Conservation (phyloP, 257 asterid species). For the Gynochthodes officinalis region DNA sequence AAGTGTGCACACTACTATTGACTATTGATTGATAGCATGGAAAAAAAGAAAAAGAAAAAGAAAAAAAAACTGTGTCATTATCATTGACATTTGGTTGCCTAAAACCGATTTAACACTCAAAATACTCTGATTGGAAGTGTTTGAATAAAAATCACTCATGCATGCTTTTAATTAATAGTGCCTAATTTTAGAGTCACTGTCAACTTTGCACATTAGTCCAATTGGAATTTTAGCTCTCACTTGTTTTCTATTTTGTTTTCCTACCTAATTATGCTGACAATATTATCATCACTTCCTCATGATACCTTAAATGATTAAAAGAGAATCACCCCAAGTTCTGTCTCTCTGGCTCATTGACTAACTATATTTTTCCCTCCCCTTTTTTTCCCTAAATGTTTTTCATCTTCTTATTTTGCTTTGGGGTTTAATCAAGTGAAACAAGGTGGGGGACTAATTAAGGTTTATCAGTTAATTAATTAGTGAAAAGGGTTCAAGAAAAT, state of each 20-base stretch:
- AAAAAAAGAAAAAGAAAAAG: background rate
- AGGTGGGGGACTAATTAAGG: too few species aligned
- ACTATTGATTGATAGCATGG: background rate
- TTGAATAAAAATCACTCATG: background rate
- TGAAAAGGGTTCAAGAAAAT: too few species aligned
- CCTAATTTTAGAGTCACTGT: slow-evolving; percentile 16
- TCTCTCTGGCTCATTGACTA: slow-evolving; percentile 1
- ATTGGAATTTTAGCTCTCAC: slow-evolving; percentile 8
- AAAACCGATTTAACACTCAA: slow-evolving; percentile 7
- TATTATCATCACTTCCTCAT: slow-evolving; percentile 15
- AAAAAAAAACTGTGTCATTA: background rate
- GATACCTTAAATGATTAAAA: slow-evolving; percentile 29
- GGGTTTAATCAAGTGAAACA: too few species aligned
- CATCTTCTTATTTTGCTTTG: background rate
- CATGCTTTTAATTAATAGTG: background rate
- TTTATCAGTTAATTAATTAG: too few species aligned
- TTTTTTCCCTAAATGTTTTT: background rate
- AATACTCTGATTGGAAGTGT: background rate
- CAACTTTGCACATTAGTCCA: slow-evolving; percentile 19
- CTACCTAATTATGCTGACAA: slow-evolving; percentile 21
- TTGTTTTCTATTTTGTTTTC: slow-evolving; percentile 13
- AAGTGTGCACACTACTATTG: slow-evolving; percentile 6
- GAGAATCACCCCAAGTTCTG: slow-evolving; percentile 13
- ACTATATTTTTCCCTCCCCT: too few species aligned
- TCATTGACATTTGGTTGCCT: slow-evolving; percentile 10